phyloP scores from a whole-genome alignment of 2,329 filamentous ascomycete species.

The Fusarium marasasianum region DNA sequence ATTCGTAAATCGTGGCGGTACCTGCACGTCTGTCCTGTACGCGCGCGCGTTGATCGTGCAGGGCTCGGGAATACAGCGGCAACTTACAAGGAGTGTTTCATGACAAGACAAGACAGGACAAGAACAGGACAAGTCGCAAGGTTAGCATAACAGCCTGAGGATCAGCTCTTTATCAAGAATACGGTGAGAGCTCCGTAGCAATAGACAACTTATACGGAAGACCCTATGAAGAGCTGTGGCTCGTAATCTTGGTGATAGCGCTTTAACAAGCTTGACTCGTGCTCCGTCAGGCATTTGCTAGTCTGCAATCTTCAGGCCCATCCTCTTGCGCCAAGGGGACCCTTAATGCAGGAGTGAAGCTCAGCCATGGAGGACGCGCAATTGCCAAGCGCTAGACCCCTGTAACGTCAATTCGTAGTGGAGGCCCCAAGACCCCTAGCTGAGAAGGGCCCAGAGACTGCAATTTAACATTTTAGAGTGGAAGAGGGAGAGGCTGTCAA shows the following conservation, averaged over 20 bases:
- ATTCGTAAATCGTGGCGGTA: background rate
- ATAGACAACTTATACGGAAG: background rate
- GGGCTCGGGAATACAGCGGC: background rate
- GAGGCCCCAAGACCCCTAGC: conserved; percentile 9
- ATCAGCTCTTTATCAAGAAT: background rate
- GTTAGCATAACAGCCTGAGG: background rate
- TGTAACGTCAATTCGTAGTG: background rate
- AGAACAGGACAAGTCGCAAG: background rate
- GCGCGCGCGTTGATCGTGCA: background rate
- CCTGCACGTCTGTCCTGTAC: background rate
- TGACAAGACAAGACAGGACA: background rate
- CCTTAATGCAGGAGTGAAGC: conserved; percentile 20
- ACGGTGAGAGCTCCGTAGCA: background rate
- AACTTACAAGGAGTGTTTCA: background rate
- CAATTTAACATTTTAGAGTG: background rate
- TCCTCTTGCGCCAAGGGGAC: conserved; percentile 8
- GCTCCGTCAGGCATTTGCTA: background rate
- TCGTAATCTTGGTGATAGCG: background rate
- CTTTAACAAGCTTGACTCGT: background rate
- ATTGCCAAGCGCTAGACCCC: conserved; percentile 18
- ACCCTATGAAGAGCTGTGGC: background rate
- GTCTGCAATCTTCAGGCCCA: background rate
- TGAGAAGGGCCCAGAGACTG: background rate
- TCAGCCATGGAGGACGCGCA: conserved; percentile 35
- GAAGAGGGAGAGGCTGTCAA: background rate